phyloP scores from a whole-genome alignment of 768 basidiomycete genomes.

The Tylopilus sp. region DNA sequence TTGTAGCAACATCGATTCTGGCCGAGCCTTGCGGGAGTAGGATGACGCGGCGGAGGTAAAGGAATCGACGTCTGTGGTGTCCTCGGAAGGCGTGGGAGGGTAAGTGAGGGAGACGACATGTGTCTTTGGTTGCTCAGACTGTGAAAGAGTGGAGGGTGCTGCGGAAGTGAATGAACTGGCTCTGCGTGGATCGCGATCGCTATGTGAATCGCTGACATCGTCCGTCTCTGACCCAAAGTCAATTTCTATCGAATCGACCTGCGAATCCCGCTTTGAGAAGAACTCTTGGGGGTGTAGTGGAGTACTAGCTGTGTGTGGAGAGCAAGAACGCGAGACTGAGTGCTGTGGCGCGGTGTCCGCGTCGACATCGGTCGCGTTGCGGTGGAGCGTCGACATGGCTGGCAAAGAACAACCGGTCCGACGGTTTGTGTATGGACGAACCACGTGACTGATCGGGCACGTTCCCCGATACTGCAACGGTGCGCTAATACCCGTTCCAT shows the following conservation, averaged over 20 bases:
- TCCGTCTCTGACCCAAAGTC: constrained; percentile 54
- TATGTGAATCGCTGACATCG: constrained; percentile 49
- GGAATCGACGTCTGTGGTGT: constrained; percentile 50
- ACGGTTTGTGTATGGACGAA: no score
- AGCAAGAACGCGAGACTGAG: constrained; percentile 71
- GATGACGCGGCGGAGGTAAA: constrained; percentile 60
- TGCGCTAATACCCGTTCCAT: neutral
- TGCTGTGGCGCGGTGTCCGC: constrained; percentile 77
- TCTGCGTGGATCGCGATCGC: constrained; percentile 27
- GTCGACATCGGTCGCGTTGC: constrained; percentile 45
- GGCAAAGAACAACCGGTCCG: no score
- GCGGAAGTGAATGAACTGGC: constrained; percentile 53
- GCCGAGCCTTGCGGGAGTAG: constrained; percentile 62
- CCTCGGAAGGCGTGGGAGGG: constrained; percentile 50
- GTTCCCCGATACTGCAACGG: neutral
- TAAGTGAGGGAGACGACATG: constrained; percentile 44
- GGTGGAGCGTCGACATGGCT: constrained; percentile 14
- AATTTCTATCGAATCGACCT: constrained; percentile 48
- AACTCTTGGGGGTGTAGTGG: constrained; percentile 25
- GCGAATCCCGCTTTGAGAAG: constrained; percentile 36
- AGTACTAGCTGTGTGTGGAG: constrained; percentile 37
- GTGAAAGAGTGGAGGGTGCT: constrained; percentile 37
- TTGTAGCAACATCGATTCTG: constrained; percentile 75
- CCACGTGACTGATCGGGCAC: constrained; percentile 19
- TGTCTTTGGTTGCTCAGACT: constrained; percentile 37